Evolutionary conservation across 2,329 filamentous ascomycete species (phyloP).

Genomic region (Geosmithia morbida): DNA sequence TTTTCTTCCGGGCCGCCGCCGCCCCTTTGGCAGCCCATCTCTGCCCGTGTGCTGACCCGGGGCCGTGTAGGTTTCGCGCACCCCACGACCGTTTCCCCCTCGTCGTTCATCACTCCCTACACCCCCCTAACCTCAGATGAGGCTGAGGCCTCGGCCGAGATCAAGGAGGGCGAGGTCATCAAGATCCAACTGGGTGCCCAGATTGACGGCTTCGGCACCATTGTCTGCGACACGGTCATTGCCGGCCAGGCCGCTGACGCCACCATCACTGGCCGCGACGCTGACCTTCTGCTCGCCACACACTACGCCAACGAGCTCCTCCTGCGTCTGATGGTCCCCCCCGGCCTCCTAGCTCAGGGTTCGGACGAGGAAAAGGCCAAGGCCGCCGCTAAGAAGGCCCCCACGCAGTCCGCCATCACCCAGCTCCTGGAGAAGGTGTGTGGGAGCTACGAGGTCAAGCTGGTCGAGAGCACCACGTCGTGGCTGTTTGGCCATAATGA

Average conservation of each 20-base stretch:
- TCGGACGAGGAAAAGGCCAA: conserved; percentile 94
- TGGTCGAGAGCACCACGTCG: conserved; percentile 96
- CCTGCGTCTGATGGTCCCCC: conserved; percentile 77
- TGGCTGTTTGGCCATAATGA: conserved; percentile 96
- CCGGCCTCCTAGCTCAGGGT: conserved; percentile 69
- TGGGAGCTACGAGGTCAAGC: conserved; percentile 78
- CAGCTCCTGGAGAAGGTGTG: conserved; percentile 79
- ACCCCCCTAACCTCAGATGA: conserved; percentile 80
- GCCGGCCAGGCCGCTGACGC: conserved; percentile 47
- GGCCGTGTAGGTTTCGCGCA: conserved; percentile 61
- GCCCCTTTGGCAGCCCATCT: not conserved
- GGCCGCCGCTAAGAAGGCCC: conserved; percentile 67
- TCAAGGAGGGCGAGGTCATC: conserved; percentile 76
- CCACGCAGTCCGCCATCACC: conserved; percentile 77
- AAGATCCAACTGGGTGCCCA: conserved; percentile 99
- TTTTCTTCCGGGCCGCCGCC: too few relatives aligned
- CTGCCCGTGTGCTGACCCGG: conserved; percentile 5
- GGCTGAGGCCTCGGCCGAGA: conserved; percentile 63
- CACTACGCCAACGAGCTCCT: conserved; percentile 94
- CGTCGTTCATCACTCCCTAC: conserved; percentile 90
- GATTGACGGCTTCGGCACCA: conserved; percentile 92
- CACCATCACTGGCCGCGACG: conserved; percentile 59
- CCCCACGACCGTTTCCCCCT: conserved; percentile 89
- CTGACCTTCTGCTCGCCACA: conserved; percentile 80
- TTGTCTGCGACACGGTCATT: conserved; percentile 86